Conservation (phyloP, 1,139 yeast genomes). For the Candida dubliniensis region DNA sequence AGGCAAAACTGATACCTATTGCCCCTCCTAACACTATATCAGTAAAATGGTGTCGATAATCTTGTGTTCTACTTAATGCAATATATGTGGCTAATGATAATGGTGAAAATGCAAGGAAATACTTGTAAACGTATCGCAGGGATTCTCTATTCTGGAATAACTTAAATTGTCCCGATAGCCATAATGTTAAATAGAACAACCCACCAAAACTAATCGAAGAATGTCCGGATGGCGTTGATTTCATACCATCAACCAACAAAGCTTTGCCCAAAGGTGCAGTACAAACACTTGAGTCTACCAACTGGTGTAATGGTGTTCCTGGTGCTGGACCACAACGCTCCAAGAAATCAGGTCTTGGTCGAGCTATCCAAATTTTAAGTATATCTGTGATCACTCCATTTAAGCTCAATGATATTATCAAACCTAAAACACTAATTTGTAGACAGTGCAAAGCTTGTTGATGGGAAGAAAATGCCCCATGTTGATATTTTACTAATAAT, state of each 20-base stretch:
- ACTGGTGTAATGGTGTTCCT: slow-evolving; percentile 35
- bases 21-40: slow-evolving; percentile 61
- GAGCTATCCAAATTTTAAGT: slow-evolving; percentile 72
- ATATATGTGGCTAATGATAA: slow-evolving; percentile 45
- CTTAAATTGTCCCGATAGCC: slow-evolving; percentile 59
- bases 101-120: slow-evolving; percentile 20
- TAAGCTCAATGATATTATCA: slow-evolving; percentile 22
- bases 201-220: slow-evolving; percentile 70
- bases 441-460: slow-evolving; percentile 19
- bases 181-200: slow-evolving; percentile 58
- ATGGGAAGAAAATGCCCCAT: slow-evolving; percentile 7
- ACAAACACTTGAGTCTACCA: slow-evolving; percentile 38
- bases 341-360: slow-evolving; percentile 79
- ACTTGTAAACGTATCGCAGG: slow-evolving; percentile 17
- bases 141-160: slow-evolving; percentile 8
- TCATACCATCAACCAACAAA: slow-evolving; percentile 67
- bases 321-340: slow-evolving; percentile 60
- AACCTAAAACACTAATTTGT: slow-evolving; percentile 27
- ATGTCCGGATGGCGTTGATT: slow-evolving; percentile 84
- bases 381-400: slow-evolving; percentile 56
- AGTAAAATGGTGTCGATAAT: slow-evolving; percentile 73
- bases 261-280: slow-evolving; percentile 46
- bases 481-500: slow-evolving; percentile 8
- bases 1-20: slow-evolving; percentile 29
- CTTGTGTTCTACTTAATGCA: slow-evolving; percentile 65